These are phyloP conservation scores for Ephemerocybe angulata DNA, from an alignment of 768 basidiomycete species.

Conservation along the genomic window DNA sequence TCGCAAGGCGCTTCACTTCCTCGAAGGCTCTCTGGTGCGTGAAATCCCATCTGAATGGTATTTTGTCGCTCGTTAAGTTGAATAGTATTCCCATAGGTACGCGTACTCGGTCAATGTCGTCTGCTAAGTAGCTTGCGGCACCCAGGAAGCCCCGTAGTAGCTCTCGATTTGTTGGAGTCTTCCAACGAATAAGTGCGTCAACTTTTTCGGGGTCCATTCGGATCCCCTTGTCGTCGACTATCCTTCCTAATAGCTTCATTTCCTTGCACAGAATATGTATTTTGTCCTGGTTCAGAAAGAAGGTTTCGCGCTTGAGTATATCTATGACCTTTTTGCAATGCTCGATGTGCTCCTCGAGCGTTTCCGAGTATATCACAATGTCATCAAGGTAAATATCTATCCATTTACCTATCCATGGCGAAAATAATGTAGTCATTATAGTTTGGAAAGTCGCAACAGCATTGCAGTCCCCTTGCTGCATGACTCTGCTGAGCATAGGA, in stretches of 20 bases:
- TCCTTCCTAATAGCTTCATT: slow-evolving; percentile 29
- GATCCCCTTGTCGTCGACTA: slow-evolving; percentile 31
- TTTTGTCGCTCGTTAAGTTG: slow-evolving; percentile 10
- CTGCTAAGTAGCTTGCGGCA: slow-evolving; percentile 31
- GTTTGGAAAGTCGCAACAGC: slow-evolving; percentile 37
- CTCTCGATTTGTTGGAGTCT: slow-evolving; percentile 10
- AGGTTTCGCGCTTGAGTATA: slow-evolving; percentile 16
- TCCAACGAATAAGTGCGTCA: slow-evolving; percentile 21
- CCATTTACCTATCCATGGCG: slow-evolving; percentile 28
- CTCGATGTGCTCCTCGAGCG: slow-evolving; percentile 26
- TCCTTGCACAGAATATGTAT: slow-evolving; percentile 11
- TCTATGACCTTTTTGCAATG: slow-evolving; percentile 24
- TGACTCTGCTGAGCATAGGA: too few species aligned
- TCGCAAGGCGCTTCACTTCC: slow-evolving; percentile 22
- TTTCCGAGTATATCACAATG: slow-evolving; percentile 30
- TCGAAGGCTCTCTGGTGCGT: slow-evolving; percentile 26
- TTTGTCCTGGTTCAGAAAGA: slow-evolving; percentile 19
- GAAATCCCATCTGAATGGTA: slow-evolving; percentile 17
- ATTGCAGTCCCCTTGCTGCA: slow-evolving; percentile 29
- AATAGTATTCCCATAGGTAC: slow-evolving; percentile 29
- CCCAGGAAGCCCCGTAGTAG: slow-evolving; percentile 31
- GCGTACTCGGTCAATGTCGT: slow-evolving; percentile 18
- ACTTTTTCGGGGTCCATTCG: slow-evolving; percentile 35
- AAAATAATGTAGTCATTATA: slow-evolving; percentile 38
- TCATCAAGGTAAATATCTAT: slow-evolving; percentile 26